phyloP scores from a whole-genome alignment of 805 yeast genomes.

The Wickerhamiella sergipiensis region DNA sequence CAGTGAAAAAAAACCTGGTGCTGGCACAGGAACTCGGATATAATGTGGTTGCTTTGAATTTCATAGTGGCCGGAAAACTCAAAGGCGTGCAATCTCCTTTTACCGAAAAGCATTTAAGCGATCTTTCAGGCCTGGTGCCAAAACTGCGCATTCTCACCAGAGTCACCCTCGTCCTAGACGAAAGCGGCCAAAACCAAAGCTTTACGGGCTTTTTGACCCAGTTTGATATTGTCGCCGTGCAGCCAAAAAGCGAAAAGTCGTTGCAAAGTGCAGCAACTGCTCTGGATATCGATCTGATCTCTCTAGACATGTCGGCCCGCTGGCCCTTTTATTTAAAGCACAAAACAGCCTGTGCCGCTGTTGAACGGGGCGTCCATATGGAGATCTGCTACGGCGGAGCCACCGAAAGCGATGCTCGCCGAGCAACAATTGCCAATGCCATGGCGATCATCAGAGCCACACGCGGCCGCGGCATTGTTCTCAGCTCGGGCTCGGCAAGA shows the following conservation, averaged over 20 bases:
- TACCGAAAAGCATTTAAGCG: constrained; percentile 17
- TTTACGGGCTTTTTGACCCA: constrained; percentile 26
- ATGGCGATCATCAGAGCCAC: constrained; percentile 69
- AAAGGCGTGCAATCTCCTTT: constrained; percentile 10
- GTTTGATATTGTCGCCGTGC: constrained; percentile 73
- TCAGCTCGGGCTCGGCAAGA: constrained; percentile 58
- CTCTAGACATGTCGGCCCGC: constrained; percentile 51
- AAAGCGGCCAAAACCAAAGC: constrained; percentile 61
- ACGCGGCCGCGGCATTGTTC: constrained; percentile 62
- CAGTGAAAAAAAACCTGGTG: constrained; percentile 15
- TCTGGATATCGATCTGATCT: constrained; percentile 68
- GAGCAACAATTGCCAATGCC: constrained; percentile 56
- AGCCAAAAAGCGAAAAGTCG: constrained; percentile 70
- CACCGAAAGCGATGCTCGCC: constrained; percentile 34
- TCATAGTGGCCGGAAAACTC: constrained; percentile 22
- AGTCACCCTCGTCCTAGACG: constrained; percentile 62
- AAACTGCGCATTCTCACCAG: constrained; percentile 48
- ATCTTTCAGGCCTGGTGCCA: constrained; percentile 25
- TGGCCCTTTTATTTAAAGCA: constrained; percentile 71
- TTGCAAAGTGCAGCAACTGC: constrained; percentile 59
- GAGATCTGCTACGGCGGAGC: constrained; percentile 56
- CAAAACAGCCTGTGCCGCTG: constrained; percentile 70
- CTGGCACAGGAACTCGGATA: constrained; percentile 37
- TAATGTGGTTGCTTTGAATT: constrained; percentile 64
- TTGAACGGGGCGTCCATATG: constrained; percentile 67